phyloP scores from a whole-genome alignment of 768 basidiomycete species.

The Agrocybe chaxingu region DNA sequence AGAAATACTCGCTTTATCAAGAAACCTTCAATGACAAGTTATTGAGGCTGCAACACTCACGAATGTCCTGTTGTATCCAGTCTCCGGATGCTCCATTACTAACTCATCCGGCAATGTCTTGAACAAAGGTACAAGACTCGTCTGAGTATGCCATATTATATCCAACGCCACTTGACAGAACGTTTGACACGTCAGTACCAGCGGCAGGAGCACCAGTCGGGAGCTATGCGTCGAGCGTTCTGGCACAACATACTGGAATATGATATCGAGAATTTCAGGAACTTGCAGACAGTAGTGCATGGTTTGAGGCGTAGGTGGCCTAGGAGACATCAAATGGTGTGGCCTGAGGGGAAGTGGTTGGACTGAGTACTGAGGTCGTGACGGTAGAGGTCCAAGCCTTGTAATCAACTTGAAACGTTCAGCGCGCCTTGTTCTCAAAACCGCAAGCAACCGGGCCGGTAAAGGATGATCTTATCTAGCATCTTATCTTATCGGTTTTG shows the following conservation, averaged over 20 bases:
- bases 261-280: constrained; percentile 12
- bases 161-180: constrained; percentile 12
- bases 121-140: constrained; percentile 10
- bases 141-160: constrained; percentile 16
- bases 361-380: no score
- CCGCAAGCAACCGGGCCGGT: no score
- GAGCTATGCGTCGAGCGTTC: background rate
- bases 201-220: constrained; percentile 5
- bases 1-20: background rate
- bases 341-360: background rate
- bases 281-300: constrained; percentile 14
- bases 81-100: background rate
- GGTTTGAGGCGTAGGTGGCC: background rate
- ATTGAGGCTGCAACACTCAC: background rate
- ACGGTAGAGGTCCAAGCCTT: no score
- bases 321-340: background rate
- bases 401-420: no score
- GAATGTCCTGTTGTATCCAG: constrained; percentile 2
- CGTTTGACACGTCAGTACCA: constrained; percentile 10
- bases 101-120: constrained; percentile 8
- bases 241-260: constrained; percentile 3
- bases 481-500: no score
- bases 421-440: no score
- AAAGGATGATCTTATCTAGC: no score
- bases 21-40: background rate